These are phyloP conservation scores for Poronia punctata DNA, from an alignment of 495 filamentous ascomycete species.

Conservation along the genomic window DNA sequence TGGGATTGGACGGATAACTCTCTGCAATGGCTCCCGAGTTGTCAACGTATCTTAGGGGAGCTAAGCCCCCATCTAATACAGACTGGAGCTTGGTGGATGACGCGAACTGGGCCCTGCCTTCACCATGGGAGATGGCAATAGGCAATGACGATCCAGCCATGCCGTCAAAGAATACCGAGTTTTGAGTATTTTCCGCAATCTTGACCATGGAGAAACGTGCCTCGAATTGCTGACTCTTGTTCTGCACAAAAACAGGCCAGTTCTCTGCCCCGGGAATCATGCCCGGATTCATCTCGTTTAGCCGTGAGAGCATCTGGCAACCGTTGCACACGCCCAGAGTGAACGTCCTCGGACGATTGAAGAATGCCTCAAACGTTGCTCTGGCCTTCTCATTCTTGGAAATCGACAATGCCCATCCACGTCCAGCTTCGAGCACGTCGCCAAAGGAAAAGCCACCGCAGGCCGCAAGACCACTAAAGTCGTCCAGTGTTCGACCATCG, in stretches of 20 bases:
- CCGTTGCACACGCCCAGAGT: constrained; percentile 95
- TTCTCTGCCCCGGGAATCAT: constrained; percentile 71
- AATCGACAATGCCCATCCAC: constrained; percentile 95
- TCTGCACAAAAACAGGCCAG: constrained; percentile 87
- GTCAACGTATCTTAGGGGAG: constrained; percentile 76
- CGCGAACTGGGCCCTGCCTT: constrained; percentile 76
- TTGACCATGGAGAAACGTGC: constrained; percentile 84
- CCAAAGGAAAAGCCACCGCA: constrained; percentile 98
- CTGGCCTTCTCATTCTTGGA: constrained; percentile 73
- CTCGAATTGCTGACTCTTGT: constrained; percentile 88
- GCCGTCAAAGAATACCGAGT: constrained; percentile 83
- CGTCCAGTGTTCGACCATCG: constrained; percentile 64
- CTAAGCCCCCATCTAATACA: constrained; percentile 53
- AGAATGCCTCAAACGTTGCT: constrained; percentile 75
- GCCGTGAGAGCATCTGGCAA: constrained; percentile 84
- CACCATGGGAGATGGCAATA: constrained; percentile 85
- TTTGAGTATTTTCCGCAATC: constrained; percentile 52
- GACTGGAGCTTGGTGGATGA: constrained; percentile 44
- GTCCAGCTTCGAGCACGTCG: constrained; percentile 89
- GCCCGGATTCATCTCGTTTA: constrained; percentile 53
- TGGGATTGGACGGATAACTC: constrained; percentile 87
- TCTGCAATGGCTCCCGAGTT: constrained; percentile 68
- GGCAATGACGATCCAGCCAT: constrained; percentile 81
- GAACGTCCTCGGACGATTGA: constrained; percentile 84
- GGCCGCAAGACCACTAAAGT: constrained; percentile 82